Evolutionary conservation across 2,329 filamentous ascomycete genomes (phyloP).

Genomic region (Coniosporium tulheliwenetii): DNA sequence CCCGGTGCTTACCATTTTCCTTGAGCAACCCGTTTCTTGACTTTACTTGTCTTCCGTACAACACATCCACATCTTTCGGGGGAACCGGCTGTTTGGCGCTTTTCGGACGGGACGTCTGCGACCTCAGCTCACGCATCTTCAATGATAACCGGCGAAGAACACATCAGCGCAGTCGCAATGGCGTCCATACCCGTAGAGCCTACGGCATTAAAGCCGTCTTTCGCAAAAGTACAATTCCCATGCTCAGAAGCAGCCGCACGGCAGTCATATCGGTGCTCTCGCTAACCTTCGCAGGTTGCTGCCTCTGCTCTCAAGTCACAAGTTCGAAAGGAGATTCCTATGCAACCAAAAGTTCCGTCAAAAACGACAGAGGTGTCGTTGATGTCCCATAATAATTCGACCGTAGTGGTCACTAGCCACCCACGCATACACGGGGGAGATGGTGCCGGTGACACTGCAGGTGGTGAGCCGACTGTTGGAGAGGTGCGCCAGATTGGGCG

Average conservation of each 20-base stretch:
- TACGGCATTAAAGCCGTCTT: constrained; percentile 42
- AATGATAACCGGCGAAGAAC: background rate
- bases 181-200: constrained; percentile 1
- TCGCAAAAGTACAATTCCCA: constrained; percentile 49
- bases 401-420: no score
- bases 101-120: background rate
- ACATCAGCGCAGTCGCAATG: background rate
- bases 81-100: constrained; percentile 10
- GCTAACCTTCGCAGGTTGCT: constrained; percentile 17
- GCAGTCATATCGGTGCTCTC: background rate
- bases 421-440: no score
- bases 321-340: constrained; percentile 4
- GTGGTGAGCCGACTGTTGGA: no score
- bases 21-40: constrained; percentile 28
- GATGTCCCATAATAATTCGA: background rate
- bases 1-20: constrained; percentile 31
- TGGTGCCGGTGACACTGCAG: no score
- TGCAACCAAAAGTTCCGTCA: constrained; percentile 9
- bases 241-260: no score
- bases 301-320: constrained; percentile 20
- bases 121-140: constrained; percentile 1
- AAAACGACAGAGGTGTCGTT: background rate
- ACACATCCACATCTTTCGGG: constrained; percentile 19
- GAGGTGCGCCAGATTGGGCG: no score
- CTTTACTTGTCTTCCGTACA: no score